A percentile compares a stretch with the other conserved stretches of the same genome.
Evolutionary conservation across 2,329 filamentous ascomycete genomes (phyloP).

Genomic region (Sporothrix brunneoviolacea): DNA sequence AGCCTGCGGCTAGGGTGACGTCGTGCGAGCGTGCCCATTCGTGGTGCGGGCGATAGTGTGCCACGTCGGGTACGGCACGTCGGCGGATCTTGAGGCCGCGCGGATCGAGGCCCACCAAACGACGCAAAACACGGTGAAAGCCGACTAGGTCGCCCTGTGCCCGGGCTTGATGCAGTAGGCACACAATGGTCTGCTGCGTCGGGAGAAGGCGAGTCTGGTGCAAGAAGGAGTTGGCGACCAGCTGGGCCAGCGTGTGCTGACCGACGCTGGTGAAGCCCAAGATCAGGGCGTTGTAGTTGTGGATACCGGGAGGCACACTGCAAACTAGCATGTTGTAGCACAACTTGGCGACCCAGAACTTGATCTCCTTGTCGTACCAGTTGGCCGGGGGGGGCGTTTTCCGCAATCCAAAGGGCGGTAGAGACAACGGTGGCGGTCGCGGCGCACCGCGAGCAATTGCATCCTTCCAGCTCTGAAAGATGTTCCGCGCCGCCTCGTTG

Average conservation of each 20-base stretch:
- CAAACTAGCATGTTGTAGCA: slow-evolving; percentile 63
- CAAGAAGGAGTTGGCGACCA: slow-evolving; percentile 47
- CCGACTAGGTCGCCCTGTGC: slow-evolving; percentile 32
- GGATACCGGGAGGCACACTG: slow-evolving; percentile 54
- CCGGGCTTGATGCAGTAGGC: slow-evolving; percentile 45
- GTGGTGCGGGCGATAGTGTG: slow-evolving; percentile 16
- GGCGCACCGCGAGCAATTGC: background rate
- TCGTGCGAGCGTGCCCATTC: slow-evolving; percentile 24
- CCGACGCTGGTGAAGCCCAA: slow-evolving; percentile 52
- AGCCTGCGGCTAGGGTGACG: slow-evolving; percentile 25
- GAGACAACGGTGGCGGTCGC: too few species aligned
- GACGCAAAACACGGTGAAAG: slow-evolving; percentile 39
- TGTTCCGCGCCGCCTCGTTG: slow-evolving; percentile 21
- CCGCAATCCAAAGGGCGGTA: background rate
- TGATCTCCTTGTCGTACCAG: slow-evolving; percentile 13
- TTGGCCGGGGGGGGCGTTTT: background rate
- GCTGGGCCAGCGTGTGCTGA: slow-evolving; percentile 43
- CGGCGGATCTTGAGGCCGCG: slow-evolving; percentile 33
- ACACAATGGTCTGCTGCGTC: slow-evolving; percentile 42
- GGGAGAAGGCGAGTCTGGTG: slow-evolving; percentile 37
- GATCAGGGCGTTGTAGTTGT: slow-evolving; percentile 66
- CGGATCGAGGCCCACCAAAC: slow-evolving; percentile 38
- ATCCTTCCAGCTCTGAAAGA: slow-evolving; percentile 23
- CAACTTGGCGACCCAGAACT: slow-evolving; percentile 31
- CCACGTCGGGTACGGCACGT: background rate